Evolutionary conservation across 2,329 filamentous ascomycete genomes (phyloP), one percentile per base, ranked within the genome.

Genomic region (Colletotrichum horii): DNA sequence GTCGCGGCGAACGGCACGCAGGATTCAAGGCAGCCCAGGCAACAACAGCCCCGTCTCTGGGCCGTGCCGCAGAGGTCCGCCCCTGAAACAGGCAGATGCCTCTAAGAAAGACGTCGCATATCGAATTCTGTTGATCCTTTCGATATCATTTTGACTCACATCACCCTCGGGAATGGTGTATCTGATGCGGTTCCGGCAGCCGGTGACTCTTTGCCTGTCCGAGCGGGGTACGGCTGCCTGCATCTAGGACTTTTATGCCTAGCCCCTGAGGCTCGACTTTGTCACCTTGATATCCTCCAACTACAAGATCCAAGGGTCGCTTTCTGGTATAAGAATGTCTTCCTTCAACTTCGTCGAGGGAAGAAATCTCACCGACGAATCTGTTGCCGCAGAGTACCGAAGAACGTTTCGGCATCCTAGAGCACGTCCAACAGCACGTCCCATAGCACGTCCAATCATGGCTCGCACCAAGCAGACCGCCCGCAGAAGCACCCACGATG

Each of bases 161-260:
- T 4, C 14, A 1, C 6, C 22, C 12, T 30, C 22, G 12, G 4
- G 5, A 5, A 32, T 30, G 14, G 34, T n/a, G 19, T 71, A 48
- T 66, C 3, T 52, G 67, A 75, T 34, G 19, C 61, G 28, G 8
- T 26, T 65, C 48, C 60, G 58, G 60, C 28, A 6, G 8, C 61
- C 61, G 72, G 55, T 71, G 68, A 75, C 72, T 66, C 72, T 66
- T 60, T n/a, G 28, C 30, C 30, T 19, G 72, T 71, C 68, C 36
- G 67, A 71, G 72, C 67, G 68, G 68, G 67, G 68, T 66, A 56
- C 52, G 52, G 72, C 28, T 75, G 72, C 72, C 72, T 71, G 34
- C 66, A 22, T 30, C 55, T 30, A 26, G 22, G 55, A 2, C 22
- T 30, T 19, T 64, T 19, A 34, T 58, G 66, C 43, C 43, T 60